These are phyloP conservation scores for Penicillium fuscoglaucum DNA, from an alignment of 2,329 filamentous ascomycete species.

Conservation along the genomic window DNA sequence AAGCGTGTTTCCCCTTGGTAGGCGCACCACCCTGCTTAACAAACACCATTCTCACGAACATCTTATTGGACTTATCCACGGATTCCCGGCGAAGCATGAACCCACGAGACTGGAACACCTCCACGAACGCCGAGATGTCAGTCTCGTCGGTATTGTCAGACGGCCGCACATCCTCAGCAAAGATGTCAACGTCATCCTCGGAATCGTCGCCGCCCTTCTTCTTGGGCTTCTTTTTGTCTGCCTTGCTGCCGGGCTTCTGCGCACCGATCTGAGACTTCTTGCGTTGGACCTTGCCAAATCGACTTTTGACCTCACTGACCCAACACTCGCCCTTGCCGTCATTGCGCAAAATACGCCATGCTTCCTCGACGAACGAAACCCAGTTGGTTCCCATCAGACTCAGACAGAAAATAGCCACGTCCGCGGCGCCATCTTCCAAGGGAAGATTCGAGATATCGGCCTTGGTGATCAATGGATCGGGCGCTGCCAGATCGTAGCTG, in stretches of 20 bases:
- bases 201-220: constrained; percentile 48
- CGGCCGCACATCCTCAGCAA: constrained; percentile 48
- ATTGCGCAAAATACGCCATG: constrained; percentile 85
- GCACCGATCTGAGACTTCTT: constrained; percentile 45
- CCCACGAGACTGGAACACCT: constrained; percentile 75
- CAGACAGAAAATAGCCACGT: constrained; percentile 91
- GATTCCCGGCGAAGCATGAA: constrained; percentile 76
- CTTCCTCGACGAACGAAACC: constrained; percentile 94
- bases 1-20: constrained; percentile 69
- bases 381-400: constrained; percentile 99
- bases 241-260: constrained; percentile 42
- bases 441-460: constrained; percentile 88
- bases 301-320: constrained; percentile 94
- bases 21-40: constrained; percentile 73
- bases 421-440: constrained; percentile 69
- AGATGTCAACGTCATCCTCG: constrained; percentile 57
- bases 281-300: constrained; percentile 66
- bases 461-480: constrained; percentile 73
- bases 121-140: constrained; percentile 82
- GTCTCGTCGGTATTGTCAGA: constrained; percentile 69
- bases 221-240: constrained; percentile 46
- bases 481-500: constrained; percentile 84
- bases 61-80: constrained; percentile 85
- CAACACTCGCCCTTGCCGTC: constrained; percentile 83
- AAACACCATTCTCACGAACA: constrained; percentile 98